Percentiles rank a stretch among this genome's conserved stretches.
Evolutionary conservation across 169 alveolate species (phyloP).

Genomic region (Perkinsus olseni): DNA sequence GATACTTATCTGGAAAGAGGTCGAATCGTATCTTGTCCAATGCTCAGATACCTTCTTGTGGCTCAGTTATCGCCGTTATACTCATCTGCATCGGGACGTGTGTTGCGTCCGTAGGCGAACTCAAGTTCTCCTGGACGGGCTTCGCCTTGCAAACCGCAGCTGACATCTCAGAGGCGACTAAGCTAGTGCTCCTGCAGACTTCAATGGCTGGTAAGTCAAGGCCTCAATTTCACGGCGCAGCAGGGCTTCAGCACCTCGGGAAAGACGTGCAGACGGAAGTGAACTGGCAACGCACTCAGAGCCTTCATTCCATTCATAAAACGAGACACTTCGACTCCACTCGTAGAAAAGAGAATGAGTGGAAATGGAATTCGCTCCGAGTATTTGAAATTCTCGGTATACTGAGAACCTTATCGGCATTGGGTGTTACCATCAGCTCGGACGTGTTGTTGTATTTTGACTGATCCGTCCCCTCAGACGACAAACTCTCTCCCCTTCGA

Average conservation of each 20-base stretch:
- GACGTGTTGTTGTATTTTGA: neutral
- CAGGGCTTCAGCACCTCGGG: too few species aligned
- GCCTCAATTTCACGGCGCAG: neutral
- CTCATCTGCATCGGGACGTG: neutral
- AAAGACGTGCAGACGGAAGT: too few species aligned
- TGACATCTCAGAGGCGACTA: neutral
- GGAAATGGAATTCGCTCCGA: too few species aligned
- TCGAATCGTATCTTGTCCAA: too few species aligned
- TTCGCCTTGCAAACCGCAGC: neutral
- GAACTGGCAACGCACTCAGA: too few species aligned
- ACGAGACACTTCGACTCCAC: too few species aligned
- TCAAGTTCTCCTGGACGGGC: neutral
- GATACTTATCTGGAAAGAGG: too few species aligned
- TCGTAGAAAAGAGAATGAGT: too few species aligned
- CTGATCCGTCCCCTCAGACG: too few species aligned
- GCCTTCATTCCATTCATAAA: too few species aligned
- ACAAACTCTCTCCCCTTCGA: neutral
- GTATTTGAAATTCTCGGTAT: too few species aligned
- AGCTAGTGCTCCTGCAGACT: neutral
- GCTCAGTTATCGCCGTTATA: neutral
- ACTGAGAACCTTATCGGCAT: neutral
- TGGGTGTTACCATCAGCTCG: too few species aligned
- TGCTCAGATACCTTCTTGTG: neutral
- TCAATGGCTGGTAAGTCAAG: neutral
- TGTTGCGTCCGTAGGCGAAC: neutral